Conservation (phyloP, 352 stramenopile species). For the Globisporangium carolinianum region DNA sequence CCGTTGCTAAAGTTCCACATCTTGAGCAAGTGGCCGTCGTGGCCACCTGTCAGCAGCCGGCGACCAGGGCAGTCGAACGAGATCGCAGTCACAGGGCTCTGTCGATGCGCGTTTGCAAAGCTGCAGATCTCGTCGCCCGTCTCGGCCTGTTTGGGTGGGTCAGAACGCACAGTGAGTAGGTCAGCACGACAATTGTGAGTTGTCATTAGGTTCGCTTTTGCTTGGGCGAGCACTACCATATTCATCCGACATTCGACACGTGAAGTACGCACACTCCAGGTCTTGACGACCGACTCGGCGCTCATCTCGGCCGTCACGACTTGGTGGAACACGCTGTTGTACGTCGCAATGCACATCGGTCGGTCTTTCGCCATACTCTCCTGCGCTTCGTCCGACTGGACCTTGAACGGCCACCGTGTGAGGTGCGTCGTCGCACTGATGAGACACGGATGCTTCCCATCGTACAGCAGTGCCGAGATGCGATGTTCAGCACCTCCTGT, state of each 20-base stretch:
- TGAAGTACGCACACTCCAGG: conserved; percentile 39
- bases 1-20: conserved; percentile 91
- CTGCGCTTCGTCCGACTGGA: conserved; percentile 24
- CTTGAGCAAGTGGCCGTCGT: conserved; percentile 72
- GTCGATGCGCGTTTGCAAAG: conserved; percentile 60
- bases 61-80: conserved; percentile 76
- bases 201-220: neutral
- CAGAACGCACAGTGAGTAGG: neutral
- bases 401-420: conserved; percentile 61
- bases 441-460: conserved; percentile 55
- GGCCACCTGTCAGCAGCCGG: conserved; percentile 70
- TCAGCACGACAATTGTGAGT: neutral
- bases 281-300: conserved; percentile 69
- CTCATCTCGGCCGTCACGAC: conserved; percentile 76
- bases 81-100: conserved; percentile 72
- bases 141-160: conserved; percentile 26
- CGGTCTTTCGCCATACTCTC: conserved; percentile 38
- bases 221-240: neutral
- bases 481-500: conserved; percentile 52
- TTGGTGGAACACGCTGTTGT: conserved; percentile 82
- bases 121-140: conserved; percentile 79
- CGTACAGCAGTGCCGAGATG: conserved; percentile 61
- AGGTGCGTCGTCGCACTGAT: conserved; percentile 66
- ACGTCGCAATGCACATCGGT: conserved; percentile 49
- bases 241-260: too few species aligned